Base-by-base conservation (phyloP, 2,329 filamentous ascomycete genomes). In the Ascochyta pisi region DNA sequence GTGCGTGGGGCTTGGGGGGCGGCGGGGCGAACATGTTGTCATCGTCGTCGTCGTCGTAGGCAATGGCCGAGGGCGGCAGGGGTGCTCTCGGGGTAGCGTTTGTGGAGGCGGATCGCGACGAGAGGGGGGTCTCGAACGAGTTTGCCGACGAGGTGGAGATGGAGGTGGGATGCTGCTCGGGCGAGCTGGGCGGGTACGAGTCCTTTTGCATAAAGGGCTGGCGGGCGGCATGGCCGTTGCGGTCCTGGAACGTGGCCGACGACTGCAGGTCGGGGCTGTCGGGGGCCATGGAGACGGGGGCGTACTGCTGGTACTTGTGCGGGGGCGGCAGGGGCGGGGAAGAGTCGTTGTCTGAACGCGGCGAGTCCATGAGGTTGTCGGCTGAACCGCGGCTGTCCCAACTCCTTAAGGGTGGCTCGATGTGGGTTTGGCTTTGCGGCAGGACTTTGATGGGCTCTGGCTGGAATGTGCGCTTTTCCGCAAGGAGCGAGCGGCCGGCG, bases 301-400 rank as follows among this genome's bases (percentile, higher is more conserved):
- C 66, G 55, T 73, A 74, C 23, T 68, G 59, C 6, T 66, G 64
- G 54, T 67, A 70, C 53, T 71, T 74, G 64, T 76, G 73, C 8
- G 64, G 64, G 16, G 73, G 73, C 12, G 70, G 68, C 13, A 69
- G 70, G 3, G 71, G 71, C 15, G 71, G 71, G 27, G 70, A 65
- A 12, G 70, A 68, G 37, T 72, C 63, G 62, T 71, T 43, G 58
- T 76, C 68, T 41, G 76, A 72, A 35, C 73, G 64, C 35, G 69
- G 71, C 29, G 75, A 74, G 47, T 75, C 73, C 56, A 84, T 81
- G 42, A 84, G 71, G 31, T 79, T 78, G 48, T 84, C 82, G 49
- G 75, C 75, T 2, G 82, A 83, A 46, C 78, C 77, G 48, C 78
- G 79, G 63, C 81, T 84, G 49, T 78, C 79, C 79, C 80, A 83